A percentile compares a stretch with the other conserved stretches of the same genome.
Conservation (phyloP, 768 basidiomycete species). For the Phanerochaete sordida region DNA sequence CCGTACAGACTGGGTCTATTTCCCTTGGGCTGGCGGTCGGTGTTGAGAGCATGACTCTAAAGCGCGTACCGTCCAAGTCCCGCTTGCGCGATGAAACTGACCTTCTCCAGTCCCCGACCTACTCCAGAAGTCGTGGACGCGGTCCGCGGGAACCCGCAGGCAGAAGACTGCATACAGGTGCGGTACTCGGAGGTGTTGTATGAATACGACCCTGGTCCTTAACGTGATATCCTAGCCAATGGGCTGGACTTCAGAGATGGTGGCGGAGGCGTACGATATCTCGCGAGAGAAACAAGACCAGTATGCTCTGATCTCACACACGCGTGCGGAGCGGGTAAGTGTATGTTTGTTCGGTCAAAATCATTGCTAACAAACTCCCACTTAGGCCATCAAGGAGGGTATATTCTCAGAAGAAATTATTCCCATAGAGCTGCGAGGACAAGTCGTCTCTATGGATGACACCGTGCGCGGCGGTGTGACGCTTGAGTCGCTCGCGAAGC, state of each 20-base stretch:
- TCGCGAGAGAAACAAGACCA: conserved; percentile 83
- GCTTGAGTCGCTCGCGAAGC: conserved; percentile 63
- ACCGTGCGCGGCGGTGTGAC: conserved; percentile 87
- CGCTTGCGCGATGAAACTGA: neutral
- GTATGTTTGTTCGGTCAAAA: too few relatives aligned
- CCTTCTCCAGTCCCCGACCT: conserved; percentile 58
- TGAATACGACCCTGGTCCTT: neutral
- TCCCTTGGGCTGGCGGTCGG: conserved; percentile 85
- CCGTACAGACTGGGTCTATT: conserved; percentile 79
- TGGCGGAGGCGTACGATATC: conserved; percentile 75
- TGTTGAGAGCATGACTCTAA: conserved; percentile 79
- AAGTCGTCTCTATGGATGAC: conserved; percentile 69
- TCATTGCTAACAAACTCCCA: neutral
- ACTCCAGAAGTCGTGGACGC: conserved; percentile 61
- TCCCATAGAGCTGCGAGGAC: conserved; percentile 68
- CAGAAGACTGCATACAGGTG: conserved; percentile 76
- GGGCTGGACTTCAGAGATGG: conserved; percentile 96
- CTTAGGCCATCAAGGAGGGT: conserved; percentile 62
- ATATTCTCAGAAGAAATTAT: conserved; percentile 87
- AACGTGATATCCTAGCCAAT: conserved; percentile 56
- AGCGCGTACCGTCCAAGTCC: conserved; percentile 35
- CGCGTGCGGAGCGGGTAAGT: conserved; percentile 63
- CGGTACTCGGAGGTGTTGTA: neutral
- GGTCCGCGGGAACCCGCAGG: conserved; percentile 57
- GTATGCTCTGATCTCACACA: conserved; percentile 86